Evolutionary conservation across 2,329 filamentous ascomycete species (phyloP).

Genomic region (Rutstroemia sp.): DNA sequence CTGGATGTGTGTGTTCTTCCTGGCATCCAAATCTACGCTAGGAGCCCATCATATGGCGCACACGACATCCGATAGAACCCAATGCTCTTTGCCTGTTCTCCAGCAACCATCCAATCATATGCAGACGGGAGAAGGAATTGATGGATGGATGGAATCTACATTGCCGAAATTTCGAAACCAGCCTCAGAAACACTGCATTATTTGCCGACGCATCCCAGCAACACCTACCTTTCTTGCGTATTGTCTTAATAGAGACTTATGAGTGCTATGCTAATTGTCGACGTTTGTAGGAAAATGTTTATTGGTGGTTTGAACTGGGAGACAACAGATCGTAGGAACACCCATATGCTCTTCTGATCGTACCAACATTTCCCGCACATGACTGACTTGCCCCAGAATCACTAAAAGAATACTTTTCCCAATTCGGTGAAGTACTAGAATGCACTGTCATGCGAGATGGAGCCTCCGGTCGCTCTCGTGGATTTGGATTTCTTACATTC

Average conservation of each 20-base stretch:
- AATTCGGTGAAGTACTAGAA: conserved; percentile 94
- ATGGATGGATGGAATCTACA: neutral
- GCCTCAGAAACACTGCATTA: neutral
- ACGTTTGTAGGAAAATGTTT: conserved; percentile 84
- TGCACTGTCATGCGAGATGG: conserved; percentile 99
- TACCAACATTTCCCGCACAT: neutral
- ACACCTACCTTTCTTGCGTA: conserved; percentile 5
- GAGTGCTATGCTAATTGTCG: conserved; percentile 19
- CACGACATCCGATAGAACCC: neutral
- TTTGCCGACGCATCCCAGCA: neutral
- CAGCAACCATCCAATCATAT: conserved; percentile 4
- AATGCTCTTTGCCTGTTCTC: conserved; percentile 1
- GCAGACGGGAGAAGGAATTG: neutral
- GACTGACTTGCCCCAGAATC: conserved; percentile 57
- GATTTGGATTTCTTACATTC: conserved; percentile 97
- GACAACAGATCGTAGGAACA: conserved; percentile 78
- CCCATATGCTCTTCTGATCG: neutral
- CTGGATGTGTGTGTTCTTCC: conserved; percentile 1
- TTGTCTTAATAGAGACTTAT: conserved; percentile 8
- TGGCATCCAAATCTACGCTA: neutral
- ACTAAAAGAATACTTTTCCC: conserved; percentile 91
- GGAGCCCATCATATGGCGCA: conserved; percentile 1
- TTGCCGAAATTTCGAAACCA: neutral
- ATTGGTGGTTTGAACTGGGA: conserved; percentile 99
- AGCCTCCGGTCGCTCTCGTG: conserved; percentile 84